Conservation (phyloP, 345 rosid species). For the Salix koriyanagi region DNA sequence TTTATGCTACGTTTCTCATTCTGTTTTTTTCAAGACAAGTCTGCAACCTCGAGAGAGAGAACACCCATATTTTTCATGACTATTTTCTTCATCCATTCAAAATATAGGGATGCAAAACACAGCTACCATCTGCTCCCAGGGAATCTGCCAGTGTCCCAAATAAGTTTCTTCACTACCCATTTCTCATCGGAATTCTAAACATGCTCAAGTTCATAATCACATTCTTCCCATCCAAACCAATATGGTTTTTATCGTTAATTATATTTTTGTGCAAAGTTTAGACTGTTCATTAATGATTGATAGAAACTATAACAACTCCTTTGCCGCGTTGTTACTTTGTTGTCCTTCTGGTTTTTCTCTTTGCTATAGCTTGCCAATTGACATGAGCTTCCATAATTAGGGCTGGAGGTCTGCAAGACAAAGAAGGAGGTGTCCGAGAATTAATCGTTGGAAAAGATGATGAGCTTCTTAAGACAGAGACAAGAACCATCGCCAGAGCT, state of each 20-base stretch:
- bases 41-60: too few species aligned
- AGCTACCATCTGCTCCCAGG: background rate
- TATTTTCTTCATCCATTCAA: background rate
- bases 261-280: too few species aligned
- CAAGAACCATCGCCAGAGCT: conserved; percentile 61
- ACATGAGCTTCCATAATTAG: conserved; percentile 35
- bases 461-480: conserved; percentile 88
- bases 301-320: too few species aligned
- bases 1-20: background rate
- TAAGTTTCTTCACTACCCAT: background rate
- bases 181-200: background rate
- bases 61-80: background rate
- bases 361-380: background rate
- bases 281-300: too few species aligned
- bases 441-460: conserved; percentile 81
- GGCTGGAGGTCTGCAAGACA: conserved; percentile 95
- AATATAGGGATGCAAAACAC: background rate
- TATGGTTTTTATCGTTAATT: too few species aligned
- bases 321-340: background rate
- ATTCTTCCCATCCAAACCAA: too few species aligned
- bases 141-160: background rate
- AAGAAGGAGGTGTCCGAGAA: conserved; percentile 80
- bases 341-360: background rate
- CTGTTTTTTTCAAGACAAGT: background rate
- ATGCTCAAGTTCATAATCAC: background rate